Base-by-base conservation (phyloP, 768 basidiomycete genomes). In the Phanerochaete carnosa region DNA sequence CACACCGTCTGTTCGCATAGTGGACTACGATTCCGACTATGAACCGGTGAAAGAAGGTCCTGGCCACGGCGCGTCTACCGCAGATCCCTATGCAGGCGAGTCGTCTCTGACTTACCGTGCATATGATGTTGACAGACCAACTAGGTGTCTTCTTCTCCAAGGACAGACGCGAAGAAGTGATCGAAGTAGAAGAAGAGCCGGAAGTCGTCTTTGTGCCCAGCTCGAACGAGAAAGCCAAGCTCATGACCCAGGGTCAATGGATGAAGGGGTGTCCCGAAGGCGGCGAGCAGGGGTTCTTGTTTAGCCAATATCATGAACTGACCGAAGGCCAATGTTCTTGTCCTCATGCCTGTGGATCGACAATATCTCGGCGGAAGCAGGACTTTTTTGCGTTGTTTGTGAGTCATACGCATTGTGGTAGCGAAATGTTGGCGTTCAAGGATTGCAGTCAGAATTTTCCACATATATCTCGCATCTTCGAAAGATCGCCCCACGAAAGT, bases 241-340 rank as follows among this genome's bases (percentile, higher is more conserved):
- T 95, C 43, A 86, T 96, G 83, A 87, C 87, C 23, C 90, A 92
- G 73, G 92, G 92, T 28, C 88, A 95, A 69, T 97, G 94, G 94
- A 97, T 97, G 95, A 92, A 91, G 71, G 95, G 95, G 22, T 97
- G 95, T 73, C 94, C 95, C 0, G 94, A 96, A 72, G 92, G 91
- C 55, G 87, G 88, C 68, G 94, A 97, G 72, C 94, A 97, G 69
- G 85, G 85, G 60, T 90, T 90, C 75, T 77, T 97, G 55, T 97
- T 97, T 75, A 83, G 86, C 64, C 81, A 94, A 30, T 95, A 94
- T 72, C 83, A 86, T 50, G 82, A 89, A 64, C 79, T 95, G 55
- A 82, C 80, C 65, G 81, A 82, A 55, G 85, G 84, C 1, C 70
- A 76, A 58, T 87, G 88, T 67, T 70, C 74, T 4, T 97, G 94